phyloP scores from a whole-genome alignment of 2,329 filamentous ascomycete species.

The Ophiostoma ips region DNA sequence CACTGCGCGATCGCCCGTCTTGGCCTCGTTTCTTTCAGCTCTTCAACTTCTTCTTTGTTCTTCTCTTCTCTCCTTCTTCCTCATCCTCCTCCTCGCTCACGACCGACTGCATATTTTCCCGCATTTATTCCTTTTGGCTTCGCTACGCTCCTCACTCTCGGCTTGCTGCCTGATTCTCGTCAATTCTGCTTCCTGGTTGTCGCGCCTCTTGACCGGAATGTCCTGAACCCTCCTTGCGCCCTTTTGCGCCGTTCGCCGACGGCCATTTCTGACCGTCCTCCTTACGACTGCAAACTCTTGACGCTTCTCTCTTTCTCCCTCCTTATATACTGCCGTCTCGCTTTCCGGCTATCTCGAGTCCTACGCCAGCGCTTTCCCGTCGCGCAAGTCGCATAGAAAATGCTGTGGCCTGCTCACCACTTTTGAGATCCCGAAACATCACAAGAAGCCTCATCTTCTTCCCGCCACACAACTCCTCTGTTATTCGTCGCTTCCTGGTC shows the following conservation, averaged over 20 bases:
- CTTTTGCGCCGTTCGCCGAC: not conserved
- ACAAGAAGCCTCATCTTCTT: not conserved
- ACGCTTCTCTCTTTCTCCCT: not conserved
- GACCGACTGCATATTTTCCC: not conserved
- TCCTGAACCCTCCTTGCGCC: constrained; percentile 7
- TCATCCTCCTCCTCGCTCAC: not conserved
- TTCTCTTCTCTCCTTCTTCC: not conserved
- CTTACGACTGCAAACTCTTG: not conserved
- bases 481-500: not conserved
- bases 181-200: not conserved
- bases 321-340: not conserved
- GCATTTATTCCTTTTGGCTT: not conserved
- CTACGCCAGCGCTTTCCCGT: not conserved
- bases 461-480: not conserved
- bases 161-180: too few relatives aligned
- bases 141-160: too few relatives aligned
- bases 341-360: not conserved
- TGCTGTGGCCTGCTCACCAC: constrained; percentile 6
- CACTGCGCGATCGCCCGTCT: not conserved
- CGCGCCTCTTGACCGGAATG: constrained; percentile 5
- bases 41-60: not conserved
- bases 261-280: not conserved
- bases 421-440: constrained; percentile 2
- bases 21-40: not conserved
- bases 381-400: constrained; percentile 2